Evolutionary conservation across 306 rosid species (phyloP), one percentile per base, ranked within the genome.

Genomic region (Luffa aegyptiaca): DNA sequence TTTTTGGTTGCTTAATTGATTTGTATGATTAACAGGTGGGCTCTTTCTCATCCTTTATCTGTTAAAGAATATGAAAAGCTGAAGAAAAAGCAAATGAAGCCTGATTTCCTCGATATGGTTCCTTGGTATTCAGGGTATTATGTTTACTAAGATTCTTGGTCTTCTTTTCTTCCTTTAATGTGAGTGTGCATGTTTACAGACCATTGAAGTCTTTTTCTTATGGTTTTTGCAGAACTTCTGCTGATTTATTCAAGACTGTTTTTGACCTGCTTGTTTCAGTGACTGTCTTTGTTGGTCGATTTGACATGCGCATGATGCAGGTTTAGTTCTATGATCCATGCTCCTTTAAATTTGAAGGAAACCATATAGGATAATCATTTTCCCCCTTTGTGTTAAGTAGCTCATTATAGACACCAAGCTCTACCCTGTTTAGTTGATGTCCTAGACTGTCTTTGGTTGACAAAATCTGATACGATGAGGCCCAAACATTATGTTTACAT

Each of bases 261-360:
- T 95, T 95, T 88, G 99, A 95, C 83, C 96, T 95, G 56, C 85
- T 95, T 68, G 99, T 93, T 82, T 93, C 97, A 58, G 97, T 95
- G 76, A 91, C 99, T 51, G 99, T 95, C 87, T 95, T 95, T 65
- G 96, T 95, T 77, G 99, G 97, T 75, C 99, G 99, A 82, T 95
- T 95, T 84, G 97, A 95, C 85, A 95, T 95, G 99, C 92, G 97
- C 74, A 95, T 93, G 97, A 95, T 95, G 99, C 99, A 95, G 94
- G 99, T 95, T 79, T 70, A 41, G n/a, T 81, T 51, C 79, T 82
- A 36, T 56, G 75, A 17, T 81, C 66, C 66, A 33, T 11, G 4
- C 33, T 57, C 13, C 35, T 57, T 56, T 18, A 18, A 56, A 56
- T 18, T 56, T n/a, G 62, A 56, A 6, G 62, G 26, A 55, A 55